phyloP scores from a whole-genome alignment of 805 yeast species.

The Saturnispora sanitii region DNA sequence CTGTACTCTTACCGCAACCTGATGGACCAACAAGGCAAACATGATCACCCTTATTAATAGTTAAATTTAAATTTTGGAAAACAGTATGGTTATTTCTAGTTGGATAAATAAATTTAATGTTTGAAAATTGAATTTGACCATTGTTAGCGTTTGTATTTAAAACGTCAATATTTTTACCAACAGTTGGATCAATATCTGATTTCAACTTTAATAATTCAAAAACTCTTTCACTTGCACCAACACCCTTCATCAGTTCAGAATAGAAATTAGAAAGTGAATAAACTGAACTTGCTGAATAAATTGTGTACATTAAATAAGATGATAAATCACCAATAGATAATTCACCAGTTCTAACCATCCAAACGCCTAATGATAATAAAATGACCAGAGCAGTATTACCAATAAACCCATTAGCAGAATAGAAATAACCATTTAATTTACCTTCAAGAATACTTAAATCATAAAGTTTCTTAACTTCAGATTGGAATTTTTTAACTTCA shows the following conservation, averaged over 20 bases:
- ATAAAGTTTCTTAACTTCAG: slow-evolving; percentile 56
- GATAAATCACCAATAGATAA: slow-evolving; percentile 82
- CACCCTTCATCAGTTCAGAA: slow-evolving; percentile 92
- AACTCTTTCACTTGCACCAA: slow-evolving; percentile 88
- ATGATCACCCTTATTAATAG: slow-evolving; percentile 70
- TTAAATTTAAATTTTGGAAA: slow-evolving; percentile 50
- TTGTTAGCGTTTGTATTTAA: slow-evolving; percentile 33
- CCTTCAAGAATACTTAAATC: slow-evolving; percentile 75
- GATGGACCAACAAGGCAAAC: slow-evolving; percentile 94
- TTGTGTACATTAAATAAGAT: slow-evolving; percentile 91
- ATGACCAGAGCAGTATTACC: slow-evolving; percentile 79
- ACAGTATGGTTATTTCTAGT: slow-evolving; percentile 66
- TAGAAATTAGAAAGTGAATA: slow-evolving; percentile 86
- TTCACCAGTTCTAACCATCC: slow-evolving; percentile 67
- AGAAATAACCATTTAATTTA: slow-evolving; percentile 61
- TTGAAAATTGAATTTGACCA: slow-evolving; percentile 51
- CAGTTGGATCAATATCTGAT: slow-evolving; percentile 59
- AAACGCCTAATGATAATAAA: slow-evolving; percentile 68
- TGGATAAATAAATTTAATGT: slow-evolving; percentile 71
- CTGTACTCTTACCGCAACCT: slow-evolving; percentile 91
- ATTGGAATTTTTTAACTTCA: slow-evolving; percentile 68
- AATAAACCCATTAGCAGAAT: slow-evolving; percentile 69
- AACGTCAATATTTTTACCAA: slow-evolving; percentile 34
- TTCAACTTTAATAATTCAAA: slow-evolving; percentile 77
- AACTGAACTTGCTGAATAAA: slow-evolving; percentile 86